These are phyloP conservation scores for Citrus maxima DNA, from an alignment of 345 rosid species.

Conservation along the genomic window DNA sequence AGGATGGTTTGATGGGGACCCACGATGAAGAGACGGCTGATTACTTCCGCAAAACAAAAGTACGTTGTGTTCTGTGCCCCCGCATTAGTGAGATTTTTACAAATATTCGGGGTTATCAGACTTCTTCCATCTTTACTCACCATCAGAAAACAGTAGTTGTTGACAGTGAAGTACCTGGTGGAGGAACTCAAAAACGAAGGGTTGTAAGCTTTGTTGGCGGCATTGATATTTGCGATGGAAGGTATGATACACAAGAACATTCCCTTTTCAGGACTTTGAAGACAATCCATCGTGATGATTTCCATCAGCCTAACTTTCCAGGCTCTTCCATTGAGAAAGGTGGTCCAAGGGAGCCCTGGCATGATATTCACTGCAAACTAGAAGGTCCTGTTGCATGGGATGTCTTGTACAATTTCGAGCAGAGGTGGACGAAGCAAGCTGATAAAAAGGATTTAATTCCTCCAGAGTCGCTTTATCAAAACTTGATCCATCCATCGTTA, in stretches of 20 bases:
- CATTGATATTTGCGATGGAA: slow-evolving; percentile 84
- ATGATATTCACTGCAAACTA: slow-evolving; percentile 79
- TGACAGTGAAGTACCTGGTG: slow-evolving; percentile 38
- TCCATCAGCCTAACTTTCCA: slow-evolving; percentile 78
- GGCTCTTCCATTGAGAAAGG: slow-evolving; percentile 63
- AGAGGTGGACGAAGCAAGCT: slow-evolving; percentile 76
- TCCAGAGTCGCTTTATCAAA: slow-evolving; percentile 11
- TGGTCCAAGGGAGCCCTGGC: slow-evolving; percentile 98
- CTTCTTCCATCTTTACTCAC: slow-evolving; percentile 64
- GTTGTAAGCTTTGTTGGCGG: slow-evolving; percentile 86
- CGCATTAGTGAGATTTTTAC: slow-evolving; percentile 44
- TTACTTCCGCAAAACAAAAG: slow-evolving; percentile 51
- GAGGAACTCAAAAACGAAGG: slow-evolving; percentile 29
- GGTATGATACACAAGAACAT: slow-evolving; percentile 76
- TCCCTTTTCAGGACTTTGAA: slow-evolving; percentile 58
- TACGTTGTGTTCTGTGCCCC: slow-evolving; percentile 67
- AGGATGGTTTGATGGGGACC: slow-evolving; percentile 69
- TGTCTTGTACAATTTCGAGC: slow-evolving; percentile 83
- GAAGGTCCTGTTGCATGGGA: slow-evolving; percentile 96
- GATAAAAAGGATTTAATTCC: slow-evolving; percentile 32
- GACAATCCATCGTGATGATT: slow-evolving; percentile 52
- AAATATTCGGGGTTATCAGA: slow-evolving; percentile 44
- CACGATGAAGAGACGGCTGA: slow-evolving; percentile 64
- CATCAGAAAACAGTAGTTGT: slow-evolving; percentile 77
- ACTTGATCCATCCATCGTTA: slow-evolving; percentile 28